Conservation (phyloP, 1,284 basidiomycete species). For the Trametes versicolor region DNA sequence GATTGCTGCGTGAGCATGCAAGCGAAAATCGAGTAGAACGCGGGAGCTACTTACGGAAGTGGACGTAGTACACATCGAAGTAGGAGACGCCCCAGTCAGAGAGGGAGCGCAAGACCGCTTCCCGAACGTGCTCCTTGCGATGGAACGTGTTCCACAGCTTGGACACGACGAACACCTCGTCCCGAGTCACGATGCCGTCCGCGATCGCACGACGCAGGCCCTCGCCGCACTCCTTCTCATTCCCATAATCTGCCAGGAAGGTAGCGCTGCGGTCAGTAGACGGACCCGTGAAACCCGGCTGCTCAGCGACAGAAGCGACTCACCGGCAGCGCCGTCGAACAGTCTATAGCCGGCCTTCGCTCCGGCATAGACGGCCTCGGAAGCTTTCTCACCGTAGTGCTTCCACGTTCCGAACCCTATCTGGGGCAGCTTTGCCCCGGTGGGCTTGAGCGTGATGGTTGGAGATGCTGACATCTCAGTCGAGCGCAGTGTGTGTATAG, state of each 20-base stretch:
- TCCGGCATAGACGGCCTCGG: constrained; percentile 51
- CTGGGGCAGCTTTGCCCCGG: constrained; percentile 36
- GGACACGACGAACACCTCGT: constrained; percentile 48
- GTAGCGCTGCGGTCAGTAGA: background rate
- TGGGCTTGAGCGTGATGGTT: constrained; percentile 25
- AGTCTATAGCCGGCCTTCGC: constrained; percentile 54
- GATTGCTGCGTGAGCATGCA: background rate
- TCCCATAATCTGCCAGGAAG: constrained; percentile 46
- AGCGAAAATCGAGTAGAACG: too few relatives aligned
- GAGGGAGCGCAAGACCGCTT: constrained; percentile 37
- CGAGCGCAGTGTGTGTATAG: background rate
- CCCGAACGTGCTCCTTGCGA: constrained; percentile 37
- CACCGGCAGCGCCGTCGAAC: constrained; percentile 49
- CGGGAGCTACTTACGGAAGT: constrained; percentile 44
- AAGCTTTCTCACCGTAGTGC: constrained; percentile 36
- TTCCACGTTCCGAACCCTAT: constrained; percentile 43
- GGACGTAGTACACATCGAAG: constrained; percentile 41
- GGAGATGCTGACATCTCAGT: constrained; percentile 20
- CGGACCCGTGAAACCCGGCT: background rate
- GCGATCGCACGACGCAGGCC: constrained; percentile 50
- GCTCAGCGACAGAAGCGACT: background rate
- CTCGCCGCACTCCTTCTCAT: constrained; percentile 51
- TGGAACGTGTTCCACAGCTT: constrained; percentile 45
- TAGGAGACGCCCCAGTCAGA: constrained; percentile 42
- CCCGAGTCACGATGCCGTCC: constrained; percentile 51